Evolutionary conservation across 495 filamentous ascomycete species (phyloP).

Genomic region (Tuber magnatum): DNA sequence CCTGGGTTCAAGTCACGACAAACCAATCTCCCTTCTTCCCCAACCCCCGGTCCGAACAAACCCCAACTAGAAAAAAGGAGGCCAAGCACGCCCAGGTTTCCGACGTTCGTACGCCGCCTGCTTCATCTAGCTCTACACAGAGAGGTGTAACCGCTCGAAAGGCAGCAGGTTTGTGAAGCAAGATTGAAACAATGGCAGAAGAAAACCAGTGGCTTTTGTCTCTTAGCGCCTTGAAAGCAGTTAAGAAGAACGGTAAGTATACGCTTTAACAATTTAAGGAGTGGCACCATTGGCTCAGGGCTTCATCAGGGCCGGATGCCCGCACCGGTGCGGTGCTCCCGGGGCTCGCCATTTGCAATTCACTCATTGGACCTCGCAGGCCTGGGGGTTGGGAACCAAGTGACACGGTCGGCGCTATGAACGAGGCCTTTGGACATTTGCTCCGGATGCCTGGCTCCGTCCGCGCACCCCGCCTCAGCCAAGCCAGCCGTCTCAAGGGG

Average conservation of each 20-base stretch:
- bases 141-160: not conserved
- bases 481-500: not conserved
- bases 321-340: not conserved
- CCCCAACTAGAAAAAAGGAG: not conserved
- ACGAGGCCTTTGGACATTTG: not conserved
- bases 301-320: not conserved
- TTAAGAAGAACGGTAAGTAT: not conserved
- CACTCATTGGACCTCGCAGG: not conserved
- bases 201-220: not conserved
- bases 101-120: not conserved
- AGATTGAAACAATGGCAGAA: not conserved
- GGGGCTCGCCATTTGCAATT: not conserved
- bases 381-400: not conserved
- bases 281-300: not conserved
- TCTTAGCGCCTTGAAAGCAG: not conserved
- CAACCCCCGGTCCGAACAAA: not conserved
- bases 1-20: not conserved
- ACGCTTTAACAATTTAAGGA: not conserved
- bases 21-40: not conserved
- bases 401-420: not conserved
- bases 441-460: not conserved
- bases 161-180: not conserved
- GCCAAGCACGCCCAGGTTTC: not conserved
- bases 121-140: not conserved
- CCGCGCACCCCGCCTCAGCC: not conserved